A percentile compares a stretch with the other conserved stretches of the same genome.
Conservation (phyloP, 2,329 filamentous ascomycete species). For the Lecanicillium sp. region DNA sequence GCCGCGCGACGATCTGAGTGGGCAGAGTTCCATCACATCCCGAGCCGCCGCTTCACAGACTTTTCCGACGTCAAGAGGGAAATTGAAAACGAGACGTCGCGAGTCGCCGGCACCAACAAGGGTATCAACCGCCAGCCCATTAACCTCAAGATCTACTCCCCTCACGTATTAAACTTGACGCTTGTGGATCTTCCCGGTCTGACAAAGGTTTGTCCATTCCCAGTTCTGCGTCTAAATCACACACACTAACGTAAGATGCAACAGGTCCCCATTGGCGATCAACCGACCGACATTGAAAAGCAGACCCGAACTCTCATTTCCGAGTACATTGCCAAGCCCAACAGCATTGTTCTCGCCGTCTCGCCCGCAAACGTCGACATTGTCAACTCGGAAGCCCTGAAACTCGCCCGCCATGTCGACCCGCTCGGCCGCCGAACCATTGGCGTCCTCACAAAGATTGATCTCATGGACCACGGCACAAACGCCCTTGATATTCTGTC, state of each 20-base stretch:
- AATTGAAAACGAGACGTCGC: slow-evolving; percentile 92
- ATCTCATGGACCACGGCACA: slow-evolving; percentile 97
- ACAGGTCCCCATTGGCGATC: slow-evolving; percentile 91
- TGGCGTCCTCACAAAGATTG: slow-evolving; percentile 92
- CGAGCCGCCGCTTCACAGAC: slow-evolving; percentile 80
- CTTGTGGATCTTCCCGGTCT: slow-evolving; percentile 91
- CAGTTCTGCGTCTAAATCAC: slow-evolving; percentile 1
- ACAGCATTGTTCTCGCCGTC: slow-evolving; percentile 94
- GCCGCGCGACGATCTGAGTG: slow-evolving; percentile 63
- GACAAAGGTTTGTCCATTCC: slow-evolving; percentile 62
- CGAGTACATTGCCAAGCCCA: slow-evolving; percentile 97
- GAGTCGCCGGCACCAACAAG: slow-evolving; percentile 91
- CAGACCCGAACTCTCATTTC: slow-evolving; percentile 94
- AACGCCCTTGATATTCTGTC: slow-evolving; percentile 98
- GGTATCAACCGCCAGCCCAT: slow-evolving; percentile 97
- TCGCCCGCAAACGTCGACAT: slow-evolving; percentile 97
- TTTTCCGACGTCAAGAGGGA: slow-evolving; percentile 91
- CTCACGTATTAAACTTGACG: slow-evolving; percentile 91
- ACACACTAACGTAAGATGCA: slow-evolving; percentile 4
- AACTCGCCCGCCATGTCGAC: slow-evolving; percentile 94
- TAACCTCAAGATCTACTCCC: slow-evolving; percentile 97
- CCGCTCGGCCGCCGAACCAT: slow-evolving; percentile 91
- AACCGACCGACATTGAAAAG: slow-evolving; percentile 96
- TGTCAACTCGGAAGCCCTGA: slow-evolving; percentile 95
- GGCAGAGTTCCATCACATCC: slow-evolving; percentile 96